A percentile compares a stretch with the other conserved stretches of the same genome.
Conservation (phyloP, 1,139 yeast species). For the Blastobotrys niveus region DNA sequence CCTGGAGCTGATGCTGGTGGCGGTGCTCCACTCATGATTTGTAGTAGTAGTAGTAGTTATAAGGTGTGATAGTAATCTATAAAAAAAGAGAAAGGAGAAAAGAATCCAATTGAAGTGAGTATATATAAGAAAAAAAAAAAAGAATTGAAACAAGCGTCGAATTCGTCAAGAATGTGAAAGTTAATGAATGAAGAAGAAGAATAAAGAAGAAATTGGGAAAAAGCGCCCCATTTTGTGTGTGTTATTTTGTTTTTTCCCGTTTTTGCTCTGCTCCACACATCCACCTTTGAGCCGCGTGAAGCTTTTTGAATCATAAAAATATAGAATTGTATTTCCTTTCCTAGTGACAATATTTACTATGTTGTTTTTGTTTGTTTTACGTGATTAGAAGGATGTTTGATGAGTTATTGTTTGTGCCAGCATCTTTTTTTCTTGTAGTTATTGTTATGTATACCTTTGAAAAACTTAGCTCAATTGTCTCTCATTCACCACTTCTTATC, state of each 20-base stretch:
- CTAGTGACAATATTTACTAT: neutral
- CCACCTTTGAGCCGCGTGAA: too few species aligned
- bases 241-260: too few species aligned
- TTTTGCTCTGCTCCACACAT: too few species aligned
- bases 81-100: too few species aligned
- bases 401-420: neutral
- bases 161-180: neutral
- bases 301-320: too few species aligned
- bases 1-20: slow-evolving; percentile 12
- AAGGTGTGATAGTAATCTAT: too few species aligned
- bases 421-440: neutral
- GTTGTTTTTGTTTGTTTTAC: neutral
- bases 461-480: neutral
- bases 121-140: neutral
- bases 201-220: too few species aligned
- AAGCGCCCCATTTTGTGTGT: too few species aligned
- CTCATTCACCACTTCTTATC: slow-evolving; percentile 28
- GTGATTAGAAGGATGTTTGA: neutral
- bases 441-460: neutral
- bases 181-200: too few species aligned
- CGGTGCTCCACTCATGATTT: neutral
- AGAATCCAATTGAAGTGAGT: neutral
- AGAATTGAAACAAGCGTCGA: neutral
- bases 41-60: neutral
- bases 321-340: too few species aligned